Percentiles rank a stretch among this genome's conserved stretches.
Evolutionary conservation across 2,329 filamentous ascomycete species (phyloP).

Genomic region (Paramyrothecium roridum): DNA sequence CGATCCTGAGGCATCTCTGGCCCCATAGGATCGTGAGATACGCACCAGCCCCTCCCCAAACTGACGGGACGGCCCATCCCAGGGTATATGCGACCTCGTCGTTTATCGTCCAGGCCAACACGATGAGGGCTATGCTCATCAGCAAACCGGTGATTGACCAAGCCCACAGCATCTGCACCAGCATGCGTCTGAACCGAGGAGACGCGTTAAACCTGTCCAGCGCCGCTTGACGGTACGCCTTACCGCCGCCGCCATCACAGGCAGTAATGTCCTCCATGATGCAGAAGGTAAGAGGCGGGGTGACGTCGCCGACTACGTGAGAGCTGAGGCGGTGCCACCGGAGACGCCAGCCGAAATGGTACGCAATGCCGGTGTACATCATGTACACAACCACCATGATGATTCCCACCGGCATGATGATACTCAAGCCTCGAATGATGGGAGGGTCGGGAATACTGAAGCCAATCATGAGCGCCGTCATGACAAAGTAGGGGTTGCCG

Average conservation of each 20-base stretch:
- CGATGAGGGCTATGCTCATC: slow-evolving; percentile 9
- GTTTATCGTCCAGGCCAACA: slow-evolving; percentile 7
- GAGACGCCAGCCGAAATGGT: slow-evolving; percentile 6
- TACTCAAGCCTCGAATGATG: slow-evolving; percentile 35
- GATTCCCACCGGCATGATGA: slow-evolving; percentile 37
- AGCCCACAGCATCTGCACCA: slow-evolving; percentile 17
- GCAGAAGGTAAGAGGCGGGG: slow-evolving; percentile 54
- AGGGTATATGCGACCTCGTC: slow-evolving; percentile 9
- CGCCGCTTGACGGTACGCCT: slow-evolving; percentile 14
- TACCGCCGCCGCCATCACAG: slow-evolving; percentile 52
- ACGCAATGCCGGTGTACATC: slow-evolving; percentile 19
- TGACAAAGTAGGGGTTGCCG: slow-evolving; percentile 32
- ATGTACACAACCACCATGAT: slow-evolving; percentile 32
- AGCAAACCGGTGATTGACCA: slow-evolving; percentile 18
- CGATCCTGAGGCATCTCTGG: slow-evolving; percentile 6
- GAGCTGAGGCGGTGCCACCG: slow-evolving; percentile 45
- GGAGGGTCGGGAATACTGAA: slow-evolving; percentile 36
- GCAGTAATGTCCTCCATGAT: slow-evolving; percentile 60
- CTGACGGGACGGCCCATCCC: slow-evolving; percentile 8
- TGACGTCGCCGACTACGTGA: slow-evolving; percentile 46
- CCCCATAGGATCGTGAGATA: slow-evolving; percentile 8
- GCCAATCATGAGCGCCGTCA: slow-evolving; percentile 38
- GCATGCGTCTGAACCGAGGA: slow-evolving; percentile 18
- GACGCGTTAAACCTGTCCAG: slow-evolving; percentile 18
- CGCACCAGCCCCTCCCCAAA: slow-evolving; percentile 7